Evolutionary conservation across 1,139 yeast species (phyloP), one percentile per base, ranked within the genome.

Genomic region (Debaryomyces fabryi): DNA sequence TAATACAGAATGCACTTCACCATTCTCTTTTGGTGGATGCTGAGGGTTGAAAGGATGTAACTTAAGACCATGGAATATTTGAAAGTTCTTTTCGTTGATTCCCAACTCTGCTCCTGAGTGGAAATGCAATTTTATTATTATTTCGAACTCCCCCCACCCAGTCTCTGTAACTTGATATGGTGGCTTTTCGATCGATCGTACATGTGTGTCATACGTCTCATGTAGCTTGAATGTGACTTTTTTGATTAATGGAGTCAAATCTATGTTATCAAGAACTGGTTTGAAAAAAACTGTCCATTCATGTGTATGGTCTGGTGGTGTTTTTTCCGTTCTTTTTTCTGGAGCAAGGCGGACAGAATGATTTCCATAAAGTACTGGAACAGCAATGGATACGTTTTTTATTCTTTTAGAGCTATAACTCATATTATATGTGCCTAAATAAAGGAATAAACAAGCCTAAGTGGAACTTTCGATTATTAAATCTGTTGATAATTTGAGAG

Each of bases 91-190:
- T 64, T 95, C 99, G 58, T 86, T 86, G 30, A 76, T 73, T 3
- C 79, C 79, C 42, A 76, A 59, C 44, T 76, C 81, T 15, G 96
- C 86, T 30, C 90, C 96, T 23, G 86, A 78, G 39, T 86, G 87
- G 68, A 93, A 93, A 66, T 86, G 92, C 30, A 93, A 81, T 65
- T 92, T 89, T 49, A 93, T 85, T 36, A 88, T 82, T 53, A 95
- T 88, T 62, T 93, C 99, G 69, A 93, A 93, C 67, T 93, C 99
- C 53, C 99, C 99, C 99, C 99, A 93, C 0, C 99, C 99, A 0
- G 98, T 89, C 63, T 95, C 99, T 1, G 97, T 88, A 12, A 93
- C 92, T 64, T 92, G 96, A 60, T 88, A 93, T 0, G 99, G 99
- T 2, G 97, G 97, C 30, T 77, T 67, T 55, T 93, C 99, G 6